These are phyloP conservation scores for Schizochytrium sp. DNA, from an alignment of 108 stramenopile species.

Conservation along the genomic window DNA sequence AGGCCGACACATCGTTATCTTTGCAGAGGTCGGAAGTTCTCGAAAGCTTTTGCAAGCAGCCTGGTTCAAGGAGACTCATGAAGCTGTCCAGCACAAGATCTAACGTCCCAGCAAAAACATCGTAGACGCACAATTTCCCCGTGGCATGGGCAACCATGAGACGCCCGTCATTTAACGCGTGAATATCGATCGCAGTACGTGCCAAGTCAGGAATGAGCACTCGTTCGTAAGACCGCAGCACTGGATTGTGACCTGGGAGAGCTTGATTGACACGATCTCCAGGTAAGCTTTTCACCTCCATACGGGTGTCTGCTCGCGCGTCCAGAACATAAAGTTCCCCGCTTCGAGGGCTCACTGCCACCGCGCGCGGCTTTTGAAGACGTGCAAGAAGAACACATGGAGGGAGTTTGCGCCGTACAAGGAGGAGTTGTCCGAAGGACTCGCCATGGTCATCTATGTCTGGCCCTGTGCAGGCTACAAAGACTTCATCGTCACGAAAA, in stretches of 20 bases:
- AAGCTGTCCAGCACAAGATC: not conserved
- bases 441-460: no score
- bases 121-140: not conserved
- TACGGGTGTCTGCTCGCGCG: no score
- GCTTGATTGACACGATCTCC: not conserved
- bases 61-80: not conserved
- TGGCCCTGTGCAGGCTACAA: no score
- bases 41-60: not conserved
- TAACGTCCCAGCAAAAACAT: not conserved
- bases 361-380: no score
- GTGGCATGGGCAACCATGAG: not conserved
- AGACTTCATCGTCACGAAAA: no score
- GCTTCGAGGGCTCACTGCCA: no score
- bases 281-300: no score
- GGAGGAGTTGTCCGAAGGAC: no score
- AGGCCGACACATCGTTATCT: not conserved
- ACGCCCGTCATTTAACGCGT: not conserved
- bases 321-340: no score
- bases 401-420: no score
- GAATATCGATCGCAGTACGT: not conserved
- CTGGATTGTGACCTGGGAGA: not conserved
- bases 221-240: not conserved
- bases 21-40: not conserved
- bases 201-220: not conserved
- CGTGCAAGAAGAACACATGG: no score